phyloP scores from a whole-genome alignment of 306 rosid genomes.

The Hippophae rhamnoides region DNA sequence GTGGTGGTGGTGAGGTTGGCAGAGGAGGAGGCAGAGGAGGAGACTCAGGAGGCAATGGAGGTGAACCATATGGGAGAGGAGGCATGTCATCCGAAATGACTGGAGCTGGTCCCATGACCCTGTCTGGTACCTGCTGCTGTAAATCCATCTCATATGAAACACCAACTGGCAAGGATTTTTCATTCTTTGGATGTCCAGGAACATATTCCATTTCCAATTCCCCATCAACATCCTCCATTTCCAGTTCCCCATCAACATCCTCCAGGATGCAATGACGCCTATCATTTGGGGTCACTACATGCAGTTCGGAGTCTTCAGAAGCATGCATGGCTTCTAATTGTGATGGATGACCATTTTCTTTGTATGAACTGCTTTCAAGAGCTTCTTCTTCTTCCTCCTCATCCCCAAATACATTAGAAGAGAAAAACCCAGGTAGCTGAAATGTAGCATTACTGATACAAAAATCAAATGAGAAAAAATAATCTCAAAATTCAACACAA shows the following conservation, averaged over 20 bases:
- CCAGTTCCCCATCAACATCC: slow-evolving; percentile 96
- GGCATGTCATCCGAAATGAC: slow-evolving; percentile 35
- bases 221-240: slow-evolving; percentile 99
- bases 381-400: slow-evolving; percentile 74
- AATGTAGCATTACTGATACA: slow-evolving; percentile 87
- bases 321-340: slow-evolving; percentile 33
- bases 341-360: slow-evolving; percentile 45
- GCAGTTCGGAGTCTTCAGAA: slow-evolving; percentile 60
- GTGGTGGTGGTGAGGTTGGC: slow-evolving; percentile 94
- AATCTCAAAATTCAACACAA: slow-evolving; percentile 11
- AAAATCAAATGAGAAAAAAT: slow-evolving; percentile 10
- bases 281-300: slow-evolving; percentile 68
- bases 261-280: slow-evolving; percentile 92
- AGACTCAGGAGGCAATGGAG: slow-evolving; percentile 86
- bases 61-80: slow-evolving; percentile 66
- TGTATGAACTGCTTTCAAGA: slow-evolving; percentile 38
- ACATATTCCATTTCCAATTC: slow-evolving; percentile 99
- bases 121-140: slow-evolving; percentile 33
- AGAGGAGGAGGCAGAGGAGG: slow-evolving; percentile 90
- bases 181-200: slow-evolving; percentile 81
- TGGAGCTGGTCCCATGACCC: slow-evolving; percentile 31
- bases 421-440: slow-evolving; percentile 83
- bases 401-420: slow-evolving; percentile 70
- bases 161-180: slow-evolving; percentile 30
- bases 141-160: slow-evolving; percentile 40